A percentile compares a stretch with the other conserved stretches of the same genome.
Conservation (phyloP, 2,329 filamentous ascomycete species). For the Cordyceps farinosa region DNA sequence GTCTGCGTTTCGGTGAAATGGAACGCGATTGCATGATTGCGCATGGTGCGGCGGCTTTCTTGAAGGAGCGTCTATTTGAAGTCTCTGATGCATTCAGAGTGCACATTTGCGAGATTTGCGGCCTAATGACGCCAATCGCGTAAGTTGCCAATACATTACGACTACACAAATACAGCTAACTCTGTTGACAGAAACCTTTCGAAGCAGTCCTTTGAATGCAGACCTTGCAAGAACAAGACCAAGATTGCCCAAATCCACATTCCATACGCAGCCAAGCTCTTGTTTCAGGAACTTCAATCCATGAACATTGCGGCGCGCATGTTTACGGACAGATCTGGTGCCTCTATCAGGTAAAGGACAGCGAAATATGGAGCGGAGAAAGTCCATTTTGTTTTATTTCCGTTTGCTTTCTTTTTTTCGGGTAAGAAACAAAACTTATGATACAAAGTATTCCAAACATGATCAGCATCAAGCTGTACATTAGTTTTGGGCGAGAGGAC, state of each 20-base stretch:
- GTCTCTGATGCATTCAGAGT: slow-evolving; percentile 97
- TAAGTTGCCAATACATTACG: slow-evolving; percentile 52
- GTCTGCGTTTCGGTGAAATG: slow-evolving; percentile 99
- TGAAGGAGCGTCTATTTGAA: slow-evolving; percentile 96
- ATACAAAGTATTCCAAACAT: neutral
- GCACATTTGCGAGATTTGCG: slow-evolving; percentile 97
- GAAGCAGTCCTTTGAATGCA: slow-evolving; percentile 93
- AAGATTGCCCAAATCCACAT: slow-evolving; percentile 98
- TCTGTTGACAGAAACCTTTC: slow-evolving; percentile 68
- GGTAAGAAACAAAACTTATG: neutral
- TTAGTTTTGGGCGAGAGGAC: neutral
- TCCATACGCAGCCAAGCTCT: slow-evolving; percentile 92
- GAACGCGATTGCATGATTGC: slow-evolving; percentile 99
- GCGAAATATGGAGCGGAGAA: neutral
- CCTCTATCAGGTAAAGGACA: slow-evolving; percentile 58
- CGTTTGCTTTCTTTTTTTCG: neutral
- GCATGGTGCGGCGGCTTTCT: slow-evolving; percentile 93
- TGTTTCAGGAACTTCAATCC: slow-evolving; percentile 95
- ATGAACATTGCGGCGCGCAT: slow-evolving; percentile 99
- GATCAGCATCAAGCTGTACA: neutral
- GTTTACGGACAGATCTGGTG: slow-evolving; percentile 83
- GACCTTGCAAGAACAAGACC: slow-evolving; percentile 98
- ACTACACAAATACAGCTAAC: slow-evolving; percentile 31
- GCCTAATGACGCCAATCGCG: slow-evolving; percentile 98
- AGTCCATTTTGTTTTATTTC: neutral